A percentile compares a stretch with the other conserved stretches of the same genome.
Evolutionary conservation across 495 filamentous ascomycete species (phyloP).

Genomic region (Pseudotulostoma volvatum): DNA sequence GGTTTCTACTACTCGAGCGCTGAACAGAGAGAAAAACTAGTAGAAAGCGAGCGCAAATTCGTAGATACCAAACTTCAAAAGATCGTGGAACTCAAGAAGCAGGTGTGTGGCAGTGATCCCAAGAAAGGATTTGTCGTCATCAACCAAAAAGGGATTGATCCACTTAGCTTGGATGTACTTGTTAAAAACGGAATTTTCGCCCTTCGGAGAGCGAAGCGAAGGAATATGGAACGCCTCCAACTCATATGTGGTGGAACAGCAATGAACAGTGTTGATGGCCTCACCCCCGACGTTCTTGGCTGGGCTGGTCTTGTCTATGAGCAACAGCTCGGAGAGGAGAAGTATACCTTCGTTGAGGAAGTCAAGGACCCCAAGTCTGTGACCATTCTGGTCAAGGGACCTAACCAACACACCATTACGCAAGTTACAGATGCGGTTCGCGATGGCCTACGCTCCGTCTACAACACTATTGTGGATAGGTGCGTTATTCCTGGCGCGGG

Average conservation of each 20-base stretch:
- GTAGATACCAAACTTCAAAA: conserved; percentile 94
- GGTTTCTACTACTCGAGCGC: conserved; percentile 97
- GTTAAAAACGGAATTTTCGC: conserved; percentile 97
- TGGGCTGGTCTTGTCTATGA: conserved; percentile 97
- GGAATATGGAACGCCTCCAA: conserved; percentile 97
- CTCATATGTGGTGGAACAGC: conserved; percentile 80
- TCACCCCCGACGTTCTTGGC: conserved; percentile 75
- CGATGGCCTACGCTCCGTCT: conserved; percentile 84
- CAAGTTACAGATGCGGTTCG: conserved; percentile 97
- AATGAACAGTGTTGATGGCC: conserved; percentile 90
- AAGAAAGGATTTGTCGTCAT: conserved; percentile 97
- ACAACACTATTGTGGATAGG: conserved; percentile 96
- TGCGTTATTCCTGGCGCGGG: conserved; percentile 90
- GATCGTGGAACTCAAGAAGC: conserved; percentile 96
- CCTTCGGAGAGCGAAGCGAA: conserved; percentile 81
- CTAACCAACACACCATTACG: conserved; percentile 87
- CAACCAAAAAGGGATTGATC: conserved; percentile 99
- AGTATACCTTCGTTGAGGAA: conserved; percentile 96
- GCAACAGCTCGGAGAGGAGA: conserved; percentile 95
- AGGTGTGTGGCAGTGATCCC: conserved; percentile 84
- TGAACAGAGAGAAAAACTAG: conserved; percentile 90
- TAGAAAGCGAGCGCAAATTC: conserved; percentile 90
- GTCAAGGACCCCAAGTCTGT: conserved; percentile 98
- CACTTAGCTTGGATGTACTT: conserved; percentile 81
- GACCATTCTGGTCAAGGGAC: conserved; percentile 95